Base-by-base conservation (phyloP, 176 grass and related monocot species). In the Pontederia crassipes region DNA sequence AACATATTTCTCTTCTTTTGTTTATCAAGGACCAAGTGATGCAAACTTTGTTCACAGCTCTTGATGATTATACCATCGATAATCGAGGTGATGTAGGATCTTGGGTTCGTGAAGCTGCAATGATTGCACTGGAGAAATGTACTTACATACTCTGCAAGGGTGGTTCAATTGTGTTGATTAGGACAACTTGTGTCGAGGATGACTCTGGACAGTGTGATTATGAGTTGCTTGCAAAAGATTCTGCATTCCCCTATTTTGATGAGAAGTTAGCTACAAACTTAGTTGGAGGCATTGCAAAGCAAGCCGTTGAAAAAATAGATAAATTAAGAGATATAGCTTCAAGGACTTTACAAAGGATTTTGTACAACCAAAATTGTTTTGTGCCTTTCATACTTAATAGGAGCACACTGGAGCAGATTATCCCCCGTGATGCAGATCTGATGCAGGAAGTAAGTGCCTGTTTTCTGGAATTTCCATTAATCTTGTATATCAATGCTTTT, bases 11-110 rank as follows among this genome's bases (percentile, higher is more conserved):
- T 50, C 10, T 97, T 50, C 88, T 85, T 82, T 69, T 67, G 54
- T 72, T 85, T 58, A 88, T 97, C 67, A 97, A 85, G 72, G 74
- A 66, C 70, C 64, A 77, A 71, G 87, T 85, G 54, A 78, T 97
- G 52, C 77, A 45, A 70, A 67, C 79, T 59, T 74, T 97, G 64
- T 83, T 97, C 58, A 75, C 61, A 91, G 92, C 92, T 78, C 92
- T 97, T 17, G 74, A 97, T 57, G 92, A 97, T 70, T 97, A 91
- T 71, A 76, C 92, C 77, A 76, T 97, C 64, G 87, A 91, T 69
- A 97, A 97, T 58, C 84, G 92, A 91, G 92, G 87, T 75, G 92
- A 97, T 64, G 87, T 97, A 28, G 92, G 92, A 65, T 97, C 87
- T 71, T 97, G 87, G 92, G 84, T 97, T 45, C 92, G 87, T 55